Conservation (phyloP, 2,329 filamentous ascomycete species). For the Corniculantispora saksenae region DNA sequence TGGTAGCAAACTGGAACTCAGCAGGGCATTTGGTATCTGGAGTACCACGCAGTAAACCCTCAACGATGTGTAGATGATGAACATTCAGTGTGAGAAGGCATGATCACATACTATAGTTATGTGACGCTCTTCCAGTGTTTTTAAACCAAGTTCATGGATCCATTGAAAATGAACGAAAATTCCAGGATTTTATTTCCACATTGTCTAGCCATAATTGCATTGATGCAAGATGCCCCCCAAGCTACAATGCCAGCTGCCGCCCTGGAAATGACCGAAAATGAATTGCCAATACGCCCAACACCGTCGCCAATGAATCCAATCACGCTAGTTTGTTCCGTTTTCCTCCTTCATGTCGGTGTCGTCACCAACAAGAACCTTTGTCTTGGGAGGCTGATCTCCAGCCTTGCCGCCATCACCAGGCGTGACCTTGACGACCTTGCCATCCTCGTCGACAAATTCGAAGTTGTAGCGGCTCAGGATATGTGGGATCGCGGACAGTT, state of each 20-base stretch:
- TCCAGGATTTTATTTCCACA: neutral
- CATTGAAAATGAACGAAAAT: neutral
- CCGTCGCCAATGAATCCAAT: conserved; percentile 35
- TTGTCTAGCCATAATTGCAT: conserved; percentile 4
- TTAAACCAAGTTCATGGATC: neutral
- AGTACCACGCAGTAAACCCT: conserved; percentile 79
- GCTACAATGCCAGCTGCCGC: neutral
- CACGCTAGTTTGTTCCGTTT: conserved; percentile 38
- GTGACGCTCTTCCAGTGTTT: neutral
- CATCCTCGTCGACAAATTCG: conserved; percentile 93
- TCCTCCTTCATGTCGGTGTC: conserved; percentile 63
- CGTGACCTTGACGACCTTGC: conserved; percentile 81
- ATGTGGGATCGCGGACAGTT: conserved; percentile 94
- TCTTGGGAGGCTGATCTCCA: conserved; percentile 61
- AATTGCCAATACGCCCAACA: conserved; percentile 35
- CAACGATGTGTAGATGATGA: conserved; percentile 82
- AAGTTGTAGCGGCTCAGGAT: conserved; percentile 95
- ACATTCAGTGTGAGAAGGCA: conserved; percentile 83
- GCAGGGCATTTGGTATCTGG: conserved; percentile 93
- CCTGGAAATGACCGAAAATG: neutral
- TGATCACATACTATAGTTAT: conserved; percentile 22
- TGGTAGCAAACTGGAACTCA: conserved; percentile 65
- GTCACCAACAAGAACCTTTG: conserved; percentile 64
- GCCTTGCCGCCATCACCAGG: conserved; percentile 64
- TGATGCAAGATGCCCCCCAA: neutral